Percentiles rank a stretch among this genome's conserved stretches.
phyloP scores from a whole-genome alignment of 1,284 basidiomycete genomes.

The Tilletia setariae region DNA sequence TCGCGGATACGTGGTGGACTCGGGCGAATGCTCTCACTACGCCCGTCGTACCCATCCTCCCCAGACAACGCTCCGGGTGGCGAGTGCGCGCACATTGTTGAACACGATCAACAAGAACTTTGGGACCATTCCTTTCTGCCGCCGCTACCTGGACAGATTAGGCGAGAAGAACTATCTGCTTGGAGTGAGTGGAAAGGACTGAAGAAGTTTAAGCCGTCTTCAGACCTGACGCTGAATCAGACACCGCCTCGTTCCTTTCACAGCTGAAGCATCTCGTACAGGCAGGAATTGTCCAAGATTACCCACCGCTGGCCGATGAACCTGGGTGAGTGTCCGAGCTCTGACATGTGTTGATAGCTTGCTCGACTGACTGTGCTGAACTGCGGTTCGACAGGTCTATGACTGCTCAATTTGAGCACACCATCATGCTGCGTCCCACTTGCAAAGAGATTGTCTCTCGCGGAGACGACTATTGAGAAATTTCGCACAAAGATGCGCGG shows the following conservation, averaged over 20 bases:
- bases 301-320: slow-evolving; percentile 84
- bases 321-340: slow-evolving; percentile 27
- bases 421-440: slow-evolving; percentile 48
- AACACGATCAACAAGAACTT: slow-evolving; percentile 89
- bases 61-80: slow-evolving; percentile 50
- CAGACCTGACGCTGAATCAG: no score
- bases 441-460: slow-evolving; percentile 79
- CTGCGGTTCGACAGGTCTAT: slow-evolving; percentile 26
- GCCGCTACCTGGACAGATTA: slow-evolving; percentile 74
- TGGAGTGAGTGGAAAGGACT: slow-evolving; percentile 60
- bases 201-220: not conserved
- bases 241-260: not conserved
- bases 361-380: no score
- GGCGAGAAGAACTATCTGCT: slow-evolving; percentile 95
- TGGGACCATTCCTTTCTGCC: slow-evolving; percentile 91
- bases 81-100: slow-evolving; percentile 78
- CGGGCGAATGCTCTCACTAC: slow-evolving; percentile 90
- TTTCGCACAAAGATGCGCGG: not conserved
- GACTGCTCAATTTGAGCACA: slow-evolving; percentile 54
- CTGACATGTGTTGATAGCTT: no score
- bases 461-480: slow-evolving; percentile 86
- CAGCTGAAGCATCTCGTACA: slow-evolving; percentile 85
- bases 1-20: slow-evolving; percentile 82
- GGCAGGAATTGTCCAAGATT: slow-evolving; percentile 83
- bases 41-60: slow-evolving; percentile 65